These are phyloP conservation scores for Kurtzmaniella quercitrusa DNA, from an alignment of 1,139 yeast species.

Conservation along the genomic window DNA sequence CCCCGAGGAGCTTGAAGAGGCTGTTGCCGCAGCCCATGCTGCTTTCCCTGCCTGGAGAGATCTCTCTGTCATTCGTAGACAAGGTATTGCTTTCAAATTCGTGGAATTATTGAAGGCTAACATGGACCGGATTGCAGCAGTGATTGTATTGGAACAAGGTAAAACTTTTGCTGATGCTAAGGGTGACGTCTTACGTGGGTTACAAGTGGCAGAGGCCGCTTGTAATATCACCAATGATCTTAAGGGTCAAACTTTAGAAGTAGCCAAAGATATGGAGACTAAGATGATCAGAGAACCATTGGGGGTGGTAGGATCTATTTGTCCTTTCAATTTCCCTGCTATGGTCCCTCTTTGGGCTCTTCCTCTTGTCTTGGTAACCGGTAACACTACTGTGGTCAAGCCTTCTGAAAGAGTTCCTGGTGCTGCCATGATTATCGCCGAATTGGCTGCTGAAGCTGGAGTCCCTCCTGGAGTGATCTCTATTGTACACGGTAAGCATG, in stretches of 20 bases:
- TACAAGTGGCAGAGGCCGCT: constrained; percentile 77
- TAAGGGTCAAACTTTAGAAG: constrained; percentile 65
- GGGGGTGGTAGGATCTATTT: constrained; percentile 67
- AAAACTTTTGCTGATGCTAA: constrained; percentile 74
- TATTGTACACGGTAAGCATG: constrained; percentile 73
- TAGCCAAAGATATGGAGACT: constrained; percentile 74
- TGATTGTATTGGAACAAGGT: constrained; percentile 77
- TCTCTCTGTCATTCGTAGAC: constrained; percentile 62
- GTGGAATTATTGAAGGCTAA: constrained; percentile 63
- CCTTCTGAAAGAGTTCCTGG: constrained; percentile 82
- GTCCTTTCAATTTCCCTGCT: constrained; percentile 81
- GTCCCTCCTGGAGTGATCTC: constrained; percentile 74
- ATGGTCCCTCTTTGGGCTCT: constrained; percentile 86
- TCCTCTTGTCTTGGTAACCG: constrained; percentile 72
- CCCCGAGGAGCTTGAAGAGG: constrained; percentile 59
- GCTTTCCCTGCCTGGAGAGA: constrained; percentile 62
- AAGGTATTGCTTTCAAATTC: constrained; percentile 71
- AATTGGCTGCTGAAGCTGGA: constrained; percentile 71
- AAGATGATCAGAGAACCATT: constrained; percentile 64
- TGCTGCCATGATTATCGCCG: constrained; percentile 73
- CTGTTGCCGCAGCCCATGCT: constrained; percentile 59
- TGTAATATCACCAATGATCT: constrained; percentile 60
- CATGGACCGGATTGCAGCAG: constrained; percentile 68
- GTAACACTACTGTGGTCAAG: constrained; percentile 71
- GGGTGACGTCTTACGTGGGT: constrained; percentile 77